Evolutionary conservation across 768 basidiomycete species (phyloP), one percentile per base, ranked within the genome.

Genomic region (Podaxis carcinomalis): DNA sequence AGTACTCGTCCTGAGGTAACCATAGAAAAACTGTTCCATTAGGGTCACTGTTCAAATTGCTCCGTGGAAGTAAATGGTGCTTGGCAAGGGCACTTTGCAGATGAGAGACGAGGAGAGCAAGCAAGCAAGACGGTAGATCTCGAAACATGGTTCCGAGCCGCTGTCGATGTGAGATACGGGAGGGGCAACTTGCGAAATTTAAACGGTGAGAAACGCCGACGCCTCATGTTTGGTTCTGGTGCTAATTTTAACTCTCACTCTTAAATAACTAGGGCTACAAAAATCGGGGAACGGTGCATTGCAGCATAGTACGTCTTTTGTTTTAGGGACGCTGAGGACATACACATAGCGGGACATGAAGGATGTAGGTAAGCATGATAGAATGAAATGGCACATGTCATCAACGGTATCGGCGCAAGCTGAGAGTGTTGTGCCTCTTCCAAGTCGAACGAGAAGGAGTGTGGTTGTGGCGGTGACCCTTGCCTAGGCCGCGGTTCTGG

Each of bases 381-480:
- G 11, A 61, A 64, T 61, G 65, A 68, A 64, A 50, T 67, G 57
- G 65, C 13, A 62, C 68, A 69, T 59, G 50, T 68, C 65, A 78
- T 85, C 83, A 93, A 77, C 91, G 88, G 84, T 93, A 93, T 65
- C 91, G 88, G 72, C 89, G 91, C 64, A 93, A 84, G 75, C 87
- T 89, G 84, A 93, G 90, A 14, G 95, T 97, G 86, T 98, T 99
- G 94, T 98, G 92, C 75, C 84, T 94, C 78, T 92, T 94, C 95
- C 95, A 98, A 78, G 91, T 93, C 9, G 93, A 89, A 65, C 88
- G 86, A 68, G 88, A 86, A 50, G 94, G 93, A 47, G 89, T 86
- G 74, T 98, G 93, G 80, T 98, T 97, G 92, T 93, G 80, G 66
- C 89, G 87, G 72, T 91, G 86, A 51, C 96, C 96, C 77, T 98